Base-by-base conservation (phyloP, 768 basidiomycete species). In the Boletus sp. region DNA sequence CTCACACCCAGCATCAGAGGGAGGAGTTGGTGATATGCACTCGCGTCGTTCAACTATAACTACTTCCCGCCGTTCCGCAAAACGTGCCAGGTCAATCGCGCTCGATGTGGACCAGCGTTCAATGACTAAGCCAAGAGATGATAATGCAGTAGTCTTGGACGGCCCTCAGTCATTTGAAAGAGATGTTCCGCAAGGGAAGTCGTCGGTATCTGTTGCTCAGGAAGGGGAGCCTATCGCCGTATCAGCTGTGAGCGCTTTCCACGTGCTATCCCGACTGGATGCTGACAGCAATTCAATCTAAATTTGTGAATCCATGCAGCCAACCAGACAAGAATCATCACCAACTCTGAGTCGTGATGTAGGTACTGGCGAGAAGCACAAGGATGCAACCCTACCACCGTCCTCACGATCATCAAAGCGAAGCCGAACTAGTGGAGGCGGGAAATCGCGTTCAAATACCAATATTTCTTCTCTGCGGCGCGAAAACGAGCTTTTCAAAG, bases 401-500 rank as follows among this genome's bases (percentile, higher is more conserved):
- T 51, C 57, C 20, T 49, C 60, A 18, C 61, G 69, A 35, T 46
- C 63, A 12, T 64, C 65, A 29, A 69, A 73, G 40, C 62, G 64
- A 42, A 60, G 49, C 30, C 60, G 71, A 33, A 54, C 58, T 7
- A 52, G 50, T 17, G 53, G 50, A n/a, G 32, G 57, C 10, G 55
- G 50, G 15, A 63, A 57, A 37, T 54, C 51, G 7, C 68, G 72
- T 32, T 57, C 73, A 30, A 81, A 79, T 59, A 76, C 83, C 47
- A 94, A 93, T 61, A 82, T 94, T 28, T 90, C 92, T 15, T 80
- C 87, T 55, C 75, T 91, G 41, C 83, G 90, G 4, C 83, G 92
- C 20, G 90, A 94, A 74, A 90, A 89, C 58, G 92, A 94, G 69
- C 69, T 94, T 47, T 67, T 85, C 53, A 83, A 81, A 32, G 79